Percentiles rank a stretch among this genome's conserved stretches.
Conservation (phyloP, 2,329 filamentous ascomycete species). For the Exophiala calicioides region DNA sequence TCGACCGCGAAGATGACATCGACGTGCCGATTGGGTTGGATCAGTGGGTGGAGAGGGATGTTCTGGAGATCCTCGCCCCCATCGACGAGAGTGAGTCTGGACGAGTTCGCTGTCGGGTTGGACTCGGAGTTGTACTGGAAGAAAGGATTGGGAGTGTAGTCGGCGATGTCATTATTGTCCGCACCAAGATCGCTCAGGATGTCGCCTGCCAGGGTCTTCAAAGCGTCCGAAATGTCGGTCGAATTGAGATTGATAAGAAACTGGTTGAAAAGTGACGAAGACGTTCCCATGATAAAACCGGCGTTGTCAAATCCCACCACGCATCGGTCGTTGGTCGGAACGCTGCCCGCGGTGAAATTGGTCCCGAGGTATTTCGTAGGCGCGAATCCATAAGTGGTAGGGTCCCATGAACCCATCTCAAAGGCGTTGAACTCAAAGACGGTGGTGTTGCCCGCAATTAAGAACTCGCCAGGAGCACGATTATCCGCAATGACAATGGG, state of each 20-base stretch:
- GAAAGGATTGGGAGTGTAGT: constrained; percentile 76
- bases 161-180: constrained; percentile 70
- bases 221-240: constrained; percentile 51
- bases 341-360: constrained; percentile 64
- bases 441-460: constrained; percentile 71
- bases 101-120: constrained; percentile 57
- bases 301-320: constrained; percentile 79
- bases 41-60: constrained; percentile 74
- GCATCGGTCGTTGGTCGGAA: constrained; percentile 62
- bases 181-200: constrained; percentile 60
- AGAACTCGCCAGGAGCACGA: constrained; percentile 60
- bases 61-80: constrained; percentile 78
- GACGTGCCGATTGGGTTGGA: constrained; percentile 69
- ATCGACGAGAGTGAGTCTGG: constrained; percentile 70
- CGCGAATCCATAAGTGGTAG: constrained; percentile 69
- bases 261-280: constrained; percentile 80
- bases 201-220: constrained; percentile 44
- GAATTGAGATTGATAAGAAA: constrained; percentile 67
- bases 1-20: constrained; percentile 83
- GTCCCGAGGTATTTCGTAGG: constrained; percentile 72
- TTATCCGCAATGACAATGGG: constrained; percentile 73
- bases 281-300: constrained; percentile 83
- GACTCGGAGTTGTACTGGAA: constrained; percentile 61
- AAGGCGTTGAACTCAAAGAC: constrained; percentile 76
- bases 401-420: constrained; percentile 77